A percentile compares a stretch with the other conserved stretches of the same genome.
Conservation (phyloP, 441 rosid genomes). For the Bocquillonia castaneifolia region DNA sequence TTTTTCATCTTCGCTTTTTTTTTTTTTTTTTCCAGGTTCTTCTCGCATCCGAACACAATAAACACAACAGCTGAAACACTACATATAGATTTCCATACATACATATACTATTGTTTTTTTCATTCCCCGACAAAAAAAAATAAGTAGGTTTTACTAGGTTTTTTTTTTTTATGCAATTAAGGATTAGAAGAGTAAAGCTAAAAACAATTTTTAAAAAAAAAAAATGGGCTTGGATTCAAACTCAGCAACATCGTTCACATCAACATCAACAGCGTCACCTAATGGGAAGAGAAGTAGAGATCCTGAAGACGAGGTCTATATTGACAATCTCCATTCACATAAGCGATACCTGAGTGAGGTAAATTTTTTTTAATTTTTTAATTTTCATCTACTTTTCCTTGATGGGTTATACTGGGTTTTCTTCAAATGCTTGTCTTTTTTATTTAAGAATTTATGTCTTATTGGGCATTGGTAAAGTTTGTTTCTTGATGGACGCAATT, state of each 20-base stretch:
- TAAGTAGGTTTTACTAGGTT: not conserved
- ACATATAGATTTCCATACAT: too few relatives aligned
- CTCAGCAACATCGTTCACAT: constrained; percentile 31
- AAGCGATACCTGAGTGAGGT: constrained; percentile 97
- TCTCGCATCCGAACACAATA: too few relatives aligned
- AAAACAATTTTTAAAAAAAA: too few relatives aligned
- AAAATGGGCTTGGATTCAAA: constrained; percentile 50
- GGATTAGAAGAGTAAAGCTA: not conserved
- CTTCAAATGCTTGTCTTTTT: not conserved
- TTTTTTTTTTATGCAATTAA: not conserved
- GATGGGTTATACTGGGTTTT: not conserved
- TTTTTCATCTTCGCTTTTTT: too few relatives aligned
- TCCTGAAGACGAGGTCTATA: constrained; percentile 81
- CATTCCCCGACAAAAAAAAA: too few relatives aligned
- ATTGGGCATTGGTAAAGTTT: not conserved
- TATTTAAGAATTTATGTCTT: not conserved
- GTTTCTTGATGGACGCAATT: not conserved
- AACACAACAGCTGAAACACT: too few relatives aligned
- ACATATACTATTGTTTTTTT: too few relatives aligned
- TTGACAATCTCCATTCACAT: constrained; percentile 86
- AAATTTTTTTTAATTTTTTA: not conserved
- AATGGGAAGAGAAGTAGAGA: constrained; percentile 76
- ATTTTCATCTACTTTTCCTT: not conserved
- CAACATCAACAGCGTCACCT: constrained; percentile 51
- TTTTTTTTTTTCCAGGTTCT: too few relatives aligned